Conservation (phyloP, 2,329 filamentous ascomycete genomes). For the Mycosphaerella sp. region DNA sequence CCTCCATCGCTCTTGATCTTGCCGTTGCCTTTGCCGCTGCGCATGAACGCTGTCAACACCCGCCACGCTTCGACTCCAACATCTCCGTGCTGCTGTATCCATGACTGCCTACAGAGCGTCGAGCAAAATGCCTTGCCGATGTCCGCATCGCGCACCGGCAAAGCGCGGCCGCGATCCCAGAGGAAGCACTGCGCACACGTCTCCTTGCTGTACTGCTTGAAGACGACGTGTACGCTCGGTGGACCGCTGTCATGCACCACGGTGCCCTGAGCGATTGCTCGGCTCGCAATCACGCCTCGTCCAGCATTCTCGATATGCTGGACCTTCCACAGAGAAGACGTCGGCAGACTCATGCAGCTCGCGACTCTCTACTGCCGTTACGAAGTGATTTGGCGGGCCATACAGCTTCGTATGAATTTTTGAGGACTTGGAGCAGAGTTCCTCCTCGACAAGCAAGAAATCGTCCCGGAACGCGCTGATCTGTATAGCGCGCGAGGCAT, state of each 20-base stretch:
- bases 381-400: neutral
- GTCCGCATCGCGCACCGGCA: conserved; percentile 34
- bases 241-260: conserved; percentile 35
- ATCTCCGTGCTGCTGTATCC: conserved; percentile 29
- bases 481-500: too few species aligned
- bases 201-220: conserved; percentile 44
- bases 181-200: conserved; percentile 44
- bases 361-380: neutral
- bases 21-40: conserved; percentile 12
- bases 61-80: conserved; percentile 30
- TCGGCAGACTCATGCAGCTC: conserved; percentile 6
- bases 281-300: conserved; percentile 40
- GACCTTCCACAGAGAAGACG: conserved; percentile 32
- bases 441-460: too few species aligned
- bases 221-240: conserved; percentile 38
- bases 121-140: conserved; percentile 42
- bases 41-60: conserved; percentile 22
- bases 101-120: conserved; percentile 32
- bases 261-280: conserved; percentile 32
- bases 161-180: conserved; percentile 41
- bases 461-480: too few species aligned
- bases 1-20: neutral
- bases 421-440: too few species aligned
- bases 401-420: too few species aligned
- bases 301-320: conserved; percentile 39